These are phyloP conservation scores for Solanum sejunctum DNA, from an alignment of 257 asterid genomes.

Conservation along the genomic window DNA sequence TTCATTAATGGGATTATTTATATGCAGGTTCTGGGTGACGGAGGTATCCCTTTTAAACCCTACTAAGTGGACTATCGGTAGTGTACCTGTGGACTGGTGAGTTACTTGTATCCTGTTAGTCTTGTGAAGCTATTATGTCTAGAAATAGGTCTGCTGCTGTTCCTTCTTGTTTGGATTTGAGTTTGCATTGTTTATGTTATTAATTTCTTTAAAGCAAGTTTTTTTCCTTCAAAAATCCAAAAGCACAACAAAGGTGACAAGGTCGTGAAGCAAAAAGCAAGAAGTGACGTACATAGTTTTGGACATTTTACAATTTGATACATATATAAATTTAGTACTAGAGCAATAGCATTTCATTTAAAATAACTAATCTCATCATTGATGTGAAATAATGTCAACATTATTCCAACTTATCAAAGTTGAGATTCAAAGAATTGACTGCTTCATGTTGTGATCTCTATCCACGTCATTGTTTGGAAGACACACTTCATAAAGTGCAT, in stretches of 20 bases:
- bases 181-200: not conserved
- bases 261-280: not conserved
- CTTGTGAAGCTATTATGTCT: not conserved
- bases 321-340: not conserved
- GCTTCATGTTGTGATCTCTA: not conserved
- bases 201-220: not conserved
- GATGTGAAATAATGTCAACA: not conserved
- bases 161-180: not conserved
- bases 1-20: not conserved
- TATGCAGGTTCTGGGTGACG: constrained; percentile 75
- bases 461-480: not conserved
- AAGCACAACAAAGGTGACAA: not conserved
- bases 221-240: not conserved
- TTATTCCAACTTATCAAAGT: not conserved
- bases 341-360: not conserved
- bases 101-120: constrained; percentile 2
- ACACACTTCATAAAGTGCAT: not conserved
- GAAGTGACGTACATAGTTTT: not conserved
- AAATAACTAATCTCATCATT: not conserved
- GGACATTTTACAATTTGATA: not conserved
- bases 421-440: not conserved
- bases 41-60: constrained; percentile 57
- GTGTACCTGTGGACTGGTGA: constrained; percentile 76
- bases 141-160: not conserved
- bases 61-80: constrained; percentile 55